Conservation (phyloP, 345 rosid genomes). For the Anacardium occidentale region DNA sequence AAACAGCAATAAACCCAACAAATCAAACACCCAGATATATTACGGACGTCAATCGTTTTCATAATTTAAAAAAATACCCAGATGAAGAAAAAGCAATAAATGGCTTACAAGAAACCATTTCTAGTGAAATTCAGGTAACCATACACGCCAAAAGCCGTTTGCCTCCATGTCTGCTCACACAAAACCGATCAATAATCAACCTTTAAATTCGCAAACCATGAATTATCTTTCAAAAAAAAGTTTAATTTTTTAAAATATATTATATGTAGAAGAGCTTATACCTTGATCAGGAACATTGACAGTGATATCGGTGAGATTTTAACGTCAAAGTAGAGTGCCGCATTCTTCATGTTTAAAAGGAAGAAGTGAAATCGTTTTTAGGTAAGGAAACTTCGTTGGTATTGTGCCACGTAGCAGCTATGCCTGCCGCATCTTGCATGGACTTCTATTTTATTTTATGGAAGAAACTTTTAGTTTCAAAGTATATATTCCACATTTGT, state of each 20-base stretch:
- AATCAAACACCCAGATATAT: too few relatives aligned
- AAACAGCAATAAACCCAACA: not conserved
- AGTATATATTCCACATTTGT: too few relatives aligned
- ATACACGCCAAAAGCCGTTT: constrained; percentile 65
- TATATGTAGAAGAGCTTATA: not conserved
- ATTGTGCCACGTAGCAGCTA: not conserved
- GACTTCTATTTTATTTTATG: too few relatives aligned
- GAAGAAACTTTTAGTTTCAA: too few relatives aligned
- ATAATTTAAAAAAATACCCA: not conserved
- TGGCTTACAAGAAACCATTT: constrained; percentile 68
- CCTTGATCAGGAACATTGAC: constrained; percentile 75
- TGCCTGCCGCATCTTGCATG: not conserved
- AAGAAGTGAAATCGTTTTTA: not conserved
- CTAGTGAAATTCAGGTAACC: constrained; percentile 85
- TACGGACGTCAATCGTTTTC: not conserved
- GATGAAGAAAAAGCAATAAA: constrained; percentile 5
- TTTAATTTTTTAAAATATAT: too few relatives aligned
- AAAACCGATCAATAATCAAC: not conserved
- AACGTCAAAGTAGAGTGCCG: not conserved
- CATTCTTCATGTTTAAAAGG: not conserved
- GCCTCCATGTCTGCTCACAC: constrained; percentile 65
- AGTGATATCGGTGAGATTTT: constrained; percentile 15
- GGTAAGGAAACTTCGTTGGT: not conserved
- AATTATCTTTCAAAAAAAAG: too few relatives aligned
- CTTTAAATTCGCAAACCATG: not conserved